These are phyloP conservation scores for Penicillium sp. DNA, from an alignment of 2,329 filamentous ascomycete genomes.

Conservation along the genomic window DNA sequence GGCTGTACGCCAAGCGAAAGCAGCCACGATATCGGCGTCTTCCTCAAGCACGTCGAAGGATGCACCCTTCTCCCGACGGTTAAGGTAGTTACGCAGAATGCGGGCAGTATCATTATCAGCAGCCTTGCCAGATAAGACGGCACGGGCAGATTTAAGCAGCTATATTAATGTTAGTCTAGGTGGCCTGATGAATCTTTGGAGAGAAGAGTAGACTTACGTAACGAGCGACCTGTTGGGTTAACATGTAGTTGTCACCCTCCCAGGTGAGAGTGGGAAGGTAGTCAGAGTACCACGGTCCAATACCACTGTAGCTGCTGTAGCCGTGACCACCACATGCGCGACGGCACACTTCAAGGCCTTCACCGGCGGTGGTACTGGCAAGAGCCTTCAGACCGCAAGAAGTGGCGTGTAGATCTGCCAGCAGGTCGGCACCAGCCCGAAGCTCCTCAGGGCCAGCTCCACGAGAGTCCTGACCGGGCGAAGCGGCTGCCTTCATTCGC, in stretches of 20 bases:
- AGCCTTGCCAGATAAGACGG: slow-evolving; percentile 65
- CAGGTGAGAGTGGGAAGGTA: slow-evolving; percentile 71
- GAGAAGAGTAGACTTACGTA: slow-evolving; percentile 51
- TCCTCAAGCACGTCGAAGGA: slow-evolving; percentile 73
- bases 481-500: slow-evolving; percentile 57
- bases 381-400: slow-evolving; percentile 75
- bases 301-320: slow-evolving; percentile 73
- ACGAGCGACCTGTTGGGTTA: slow-evolving; percentile 75
- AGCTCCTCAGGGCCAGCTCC: slow-evolving; percentile 69
- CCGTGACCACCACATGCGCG: slow-evolving; percentile 76
- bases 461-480: slow-evolving; percentile 47
- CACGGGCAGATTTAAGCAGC: slow-evolving; percentile 72
- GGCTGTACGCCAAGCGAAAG: slow-evolving; percentile 73
- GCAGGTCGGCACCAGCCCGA: slow-evolving; percentile 63
- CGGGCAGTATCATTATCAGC: slow-evolving; percentile 67
- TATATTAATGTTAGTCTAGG: slow-evolving; percentile 23
- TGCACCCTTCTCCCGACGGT: slow-evolving; percentile 67
- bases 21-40: slow-evolving; percentile 69
- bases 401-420: slow-evolving; percentile 74
- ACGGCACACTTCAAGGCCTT: slow-evolving; percentile 73
- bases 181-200: neutral
- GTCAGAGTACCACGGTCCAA: slow-evolving; percentile 72
- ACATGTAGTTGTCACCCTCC: slow-evolving; percentile 82
- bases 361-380: slow-evolving; percentile 69
- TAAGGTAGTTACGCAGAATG: slow-evolving; percentile 65